phyloP scores from a whole-genome alignment of 2,329 filamentous ascomycete genomes.

The Fusarium tanahbumbuense region DNA sequence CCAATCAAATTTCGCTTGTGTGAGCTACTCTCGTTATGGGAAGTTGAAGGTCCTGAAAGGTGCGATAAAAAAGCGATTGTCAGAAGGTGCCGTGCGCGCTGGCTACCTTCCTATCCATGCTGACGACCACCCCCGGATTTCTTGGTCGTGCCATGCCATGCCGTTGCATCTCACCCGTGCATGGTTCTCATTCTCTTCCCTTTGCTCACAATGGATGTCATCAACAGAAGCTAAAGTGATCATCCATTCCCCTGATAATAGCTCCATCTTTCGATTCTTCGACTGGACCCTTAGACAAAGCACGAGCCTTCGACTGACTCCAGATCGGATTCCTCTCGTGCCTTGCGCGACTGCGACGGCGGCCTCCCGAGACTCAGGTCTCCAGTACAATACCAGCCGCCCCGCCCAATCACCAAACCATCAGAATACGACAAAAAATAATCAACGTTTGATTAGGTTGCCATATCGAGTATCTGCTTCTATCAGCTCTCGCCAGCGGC shows the following conservation, averaged over 20 bases:
- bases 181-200: slow-evolving; percentile 15
- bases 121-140: slow-evolving; percentile 38
- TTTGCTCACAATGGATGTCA: slow-evolving; percentile 43
- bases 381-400: slow-evolving; percentile 30
- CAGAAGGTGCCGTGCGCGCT: slow-evolving; percentile 18
- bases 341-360: slow-evolving; percentile 41
- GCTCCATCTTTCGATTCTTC: slow-evolving; percentile 14
- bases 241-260: slow-evolving; percentile 9
- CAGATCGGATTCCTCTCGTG: slow-evolving; percentile 22
- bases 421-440: slow-evolving; percentile 26
- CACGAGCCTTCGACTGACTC: slow-evolving; percentile 37
- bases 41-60: slow-evolving; percentile 35
- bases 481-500: slow-evolving; percentile 39
- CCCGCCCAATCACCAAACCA: slow-evolving; percentile 35
- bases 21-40: slow-evolving; percentile 13
- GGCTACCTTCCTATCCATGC: slow-evolving; percentile 8
- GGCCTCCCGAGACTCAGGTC: slow-evolving; percentile 41
- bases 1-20: slow-evolving; percentile 26
- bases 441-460: slow-evolving; percentile 23
- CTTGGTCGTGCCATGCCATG: slow-evolving; percentile 34
- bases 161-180: slow-evolving; percentile 23
- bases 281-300: slow-evolving; percentile 17
- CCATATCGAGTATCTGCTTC: slow-evolving; percentile 27
- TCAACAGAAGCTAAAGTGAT: slow-evolving; percentile 24
- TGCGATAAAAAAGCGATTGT: slow-evolving; percentile 33